phyloP scores from a whole-genome alignment of 805 yeast species.

The Candida odintsovae region DNA sequence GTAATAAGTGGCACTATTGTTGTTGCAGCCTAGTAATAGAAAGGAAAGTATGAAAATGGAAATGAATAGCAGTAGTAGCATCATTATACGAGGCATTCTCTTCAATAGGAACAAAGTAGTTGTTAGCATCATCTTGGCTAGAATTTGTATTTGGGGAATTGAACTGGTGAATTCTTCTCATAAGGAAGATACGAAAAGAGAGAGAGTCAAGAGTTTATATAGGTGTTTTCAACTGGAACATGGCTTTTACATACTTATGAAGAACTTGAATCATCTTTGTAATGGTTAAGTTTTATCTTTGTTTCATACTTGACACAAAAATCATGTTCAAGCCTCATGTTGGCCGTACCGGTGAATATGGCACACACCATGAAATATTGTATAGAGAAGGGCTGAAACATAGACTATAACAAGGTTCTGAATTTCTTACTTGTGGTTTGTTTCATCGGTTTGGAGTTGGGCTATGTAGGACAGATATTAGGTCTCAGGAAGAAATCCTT shows the following conservation, averaged over 20 bases:
- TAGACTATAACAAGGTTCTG: too few relatives aligned
- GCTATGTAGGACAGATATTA: too few relatives aligned
- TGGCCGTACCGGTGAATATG: background rate
- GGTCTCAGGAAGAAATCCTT: too few relatives aligned
- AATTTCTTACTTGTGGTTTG: too few relatives aligned
- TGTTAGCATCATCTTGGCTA: conserved; percentile 5
- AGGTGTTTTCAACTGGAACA: background rate
- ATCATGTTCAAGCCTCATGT: too few relatives aligned
- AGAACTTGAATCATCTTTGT: background rate
- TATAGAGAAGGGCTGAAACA: too few relatives aligned
- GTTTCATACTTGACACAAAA: background rate
- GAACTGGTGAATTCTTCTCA: too few relatives aligned
- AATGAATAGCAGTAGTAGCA: conserved; percentile 39
- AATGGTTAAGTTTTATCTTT: background rate
- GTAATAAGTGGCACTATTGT: conserved; percentile 34
- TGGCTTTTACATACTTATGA: background rate
- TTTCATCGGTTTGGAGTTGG: too few relatives aligned
- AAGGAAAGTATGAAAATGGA: conserved; percentile 47
- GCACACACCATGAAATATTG: background rate
- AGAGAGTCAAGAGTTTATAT: background rate
- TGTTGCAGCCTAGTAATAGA: conserved; percentile 50
- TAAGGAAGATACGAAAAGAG: background rate
- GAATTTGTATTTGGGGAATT: too few relatives aligned
- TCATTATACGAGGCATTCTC: conserved; percentile 37
- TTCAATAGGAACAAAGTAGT: conserved; percentile 25